Conservation (phyloP, 768 basidiomycete genomes). For the Lactarius pseudohatsudake region DNA sequence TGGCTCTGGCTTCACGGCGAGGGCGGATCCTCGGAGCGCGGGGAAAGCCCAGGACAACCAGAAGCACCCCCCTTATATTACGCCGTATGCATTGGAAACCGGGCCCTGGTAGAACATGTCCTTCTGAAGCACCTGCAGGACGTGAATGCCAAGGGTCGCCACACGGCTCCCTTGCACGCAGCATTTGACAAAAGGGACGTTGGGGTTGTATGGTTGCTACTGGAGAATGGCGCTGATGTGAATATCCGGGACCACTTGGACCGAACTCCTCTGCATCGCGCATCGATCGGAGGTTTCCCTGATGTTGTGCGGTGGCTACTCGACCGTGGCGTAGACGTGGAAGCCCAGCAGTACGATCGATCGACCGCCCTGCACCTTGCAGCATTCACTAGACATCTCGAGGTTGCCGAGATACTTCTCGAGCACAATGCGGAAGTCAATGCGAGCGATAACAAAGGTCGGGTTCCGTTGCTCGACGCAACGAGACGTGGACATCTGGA, state of each 20-base stretch:
- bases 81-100: not conserved
- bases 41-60: not conserved
- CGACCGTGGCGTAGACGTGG: not conserved
- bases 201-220: not conserved
- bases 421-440: not conserved
- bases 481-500: too few relatives aligned
- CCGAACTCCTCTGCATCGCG: not conserved
- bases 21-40: too few relatives aligned
- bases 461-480: too few relatives aligned
- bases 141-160: not conserved
- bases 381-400: not conserved
- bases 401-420: not conserved
- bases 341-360: not conserved
- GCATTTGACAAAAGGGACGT: not conserved
- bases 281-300: not conserved
- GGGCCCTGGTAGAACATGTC: not conserved
- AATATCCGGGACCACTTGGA: not conserved
- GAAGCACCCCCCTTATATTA: not conserved
- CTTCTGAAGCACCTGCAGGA: not conserved
- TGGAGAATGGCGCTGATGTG: not conserved
- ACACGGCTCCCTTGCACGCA: not conserved
- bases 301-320: not conserved
- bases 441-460: too few relatives aligned
- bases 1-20: too few relatives aligned
- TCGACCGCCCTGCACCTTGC: not conserved